A percentile compares a stretch with the other conserved stretches of the same genome.
These are phyloP conservation scores for Pichia sp. DNA, from an alignment of 1,139 yeast genomes.

Conservation along the genomic window DNA sequence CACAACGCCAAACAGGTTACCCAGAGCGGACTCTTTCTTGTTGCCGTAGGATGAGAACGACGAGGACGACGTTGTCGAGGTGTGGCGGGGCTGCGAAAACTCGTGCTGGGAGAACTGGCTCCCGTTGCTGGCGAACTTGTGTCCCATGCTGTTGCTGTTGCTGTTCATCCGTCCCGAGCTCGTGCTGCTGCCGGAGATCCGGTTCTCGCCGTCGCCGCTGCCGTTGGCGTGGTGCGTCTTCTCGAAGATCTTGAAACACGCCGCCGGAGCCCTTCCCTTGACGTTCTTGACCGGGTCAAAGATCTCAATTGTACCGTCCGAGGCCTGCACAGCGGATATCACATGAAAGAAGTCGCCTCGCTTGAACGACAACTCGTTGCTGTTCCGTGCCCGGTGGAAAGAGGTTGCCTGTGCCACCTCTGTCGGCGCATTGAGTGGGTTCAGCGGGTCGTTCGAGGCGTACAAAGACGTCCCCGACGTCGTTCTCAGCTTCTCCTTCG, in stretches of 20 bases:
- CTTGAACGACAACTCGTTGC: conserved; percentile 72
- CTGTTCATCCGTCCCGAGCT: conserved; percentile 2
- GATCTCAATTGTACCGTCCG: conserved; percentile 69
- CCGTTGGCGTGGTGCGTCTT: conserved; percentile 39
- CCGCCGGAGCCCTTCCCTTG: conserved; percentile 83
- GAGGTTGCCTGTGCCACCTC: conserved; percentile 81
- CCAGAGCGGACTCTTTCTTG: conserved; percentile 5
- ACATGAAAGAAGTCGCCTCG: conserved; percentile 92
- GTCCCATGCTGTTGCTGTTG: neutral
- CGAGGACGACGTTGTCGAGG: conserved; percentile 2
- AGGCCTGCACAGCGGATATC: conserved; percentile 44
- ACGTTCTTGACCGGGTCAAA: conserved; percentile 75
- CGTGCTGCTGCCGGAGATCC: conserved; percentile 13
- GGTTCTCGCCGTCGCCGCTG: conserved; percentile 17
- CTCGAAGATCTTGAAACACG: conserved; percentile 76
- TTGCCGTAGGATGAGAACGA: conserved; percentile 1
- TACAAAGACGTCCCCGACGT: conserved; percentile 18
- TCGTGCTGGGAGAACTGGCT: neutral
- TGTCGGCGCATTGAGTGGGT: conserved; percentile 50
- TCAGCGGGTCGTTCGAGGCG: conserved; percentile 16
- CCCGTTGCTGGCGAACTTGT: neutral
- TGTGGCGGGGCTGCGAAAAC: neutral
- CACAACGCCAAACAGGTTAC: conserved; percentile 54
- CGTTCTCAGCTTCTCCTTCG: conserved; percentile 25
- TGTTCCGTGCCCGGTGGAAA: conserved; percentile 73